Base-by-base conservation (phyloP, 2,329 filamentous ascomycete species). In the Ambrosiella cleistominuta region DNA sequence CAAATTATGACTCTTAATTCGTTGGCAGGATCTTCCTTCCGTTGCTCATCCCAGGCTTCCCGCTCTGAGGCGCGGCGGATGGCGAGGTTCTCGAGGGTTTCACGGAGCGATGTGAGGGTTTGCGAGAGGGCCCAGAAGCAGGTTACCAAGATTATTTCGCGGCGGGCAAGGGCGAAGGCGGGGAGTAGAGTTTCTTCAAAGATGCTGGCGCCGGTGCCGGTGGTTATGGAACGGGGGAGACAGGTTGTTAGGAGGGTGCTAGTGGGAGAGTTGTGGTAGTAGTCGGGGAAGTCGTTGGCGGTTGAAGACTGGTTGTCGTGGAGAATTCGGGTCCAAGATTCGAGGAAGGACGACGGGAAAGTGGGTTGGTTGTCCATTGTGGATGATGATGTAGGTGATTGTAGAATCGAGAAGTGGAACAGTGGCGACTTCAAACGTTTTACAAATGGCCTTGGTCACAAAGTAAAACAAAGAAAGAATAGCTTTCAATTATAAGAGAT, bases 51-150 rank as follows among this genome's bases (percentile, higher is more conserved):
- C 45, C 40, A 50, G 45, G 53, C 52, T 52, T 57, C n/a, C 63
- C 59, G 62, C 65, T 67, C 52, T 64, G 44, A 70, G 69, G 64
- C 74, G 70, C 64, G 64, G 11, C 67, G 62, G 2, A 67, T 64
- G 0, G 84, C 86, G 7, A 93, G 74, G 56, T 72, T 71, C 12
- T 74, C 68, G 0, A 93, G 74, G 0, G 80, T 72, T 3, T 77
- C 70, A 44, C 72, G 74, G 11, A 93, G 70, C 0, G 74, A 74
- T 3, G 75, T 70, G 15, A 83, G 72, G 0, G 81, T 83, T 1
- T 74, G 68, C 0, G 86, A 90, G 0, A 72, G 71, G 0, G 86
- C 82, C 86, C 86, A 90, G 69, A 90, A 93, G 68, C 87, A 91
- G 7, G 87, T 91, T 6, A 89, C 84, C 47, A 93, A 75, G 60